phyloP scores from a whole-genome alignment of 139 green algal genomes.

The Chlamydomonas schloesseri region DNA sequence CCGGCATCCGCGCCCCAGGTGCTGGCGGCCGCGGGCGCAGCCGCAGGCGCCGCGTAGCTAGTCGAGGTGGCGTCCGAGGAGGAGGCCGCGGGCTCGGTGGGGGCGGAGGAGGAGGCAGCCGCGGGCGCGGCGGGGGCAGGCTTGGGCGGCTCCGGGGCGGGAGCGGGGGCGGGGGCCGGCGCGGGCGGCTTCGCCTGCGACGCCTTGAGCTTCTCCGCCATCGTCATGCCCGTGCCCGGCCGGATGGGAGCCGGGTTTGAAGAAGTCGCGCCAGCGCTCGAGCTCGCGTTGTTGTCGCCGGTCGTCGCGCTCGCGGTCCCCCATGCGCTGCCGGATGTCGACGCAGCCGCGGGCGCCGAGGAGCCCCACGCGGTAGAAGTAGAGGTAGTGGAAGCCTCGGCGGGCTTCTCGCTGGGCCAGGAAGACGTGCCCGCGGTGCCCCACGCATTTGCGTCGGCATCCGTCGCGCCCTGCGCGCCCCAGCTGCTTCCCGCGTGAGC shows the following conservation, averaged over 20 bases:
- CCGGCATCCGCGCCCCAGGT: constrained; percentile 23
- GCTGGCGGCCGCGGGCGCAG: background rate
- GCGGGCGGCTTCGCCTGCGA: constrained; percentile 35
- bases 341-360: background rate
- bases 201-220: constrained; percentile 40
- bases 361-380: background rate
- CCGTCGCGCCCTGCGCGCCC: background rate
- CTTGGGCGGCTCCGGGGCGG: constrained; percentile 35
- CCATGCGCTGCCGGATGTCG: constrained; percentile 38
- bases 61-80: background rate
- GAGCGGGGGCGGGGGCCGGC: constrained; percentile 18
- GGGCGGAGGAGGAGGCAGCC: background rate
- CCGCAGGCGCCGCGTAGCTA: background rate
- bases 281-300: background rate
- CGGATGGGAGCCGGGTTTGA: constrained; percentile 25
- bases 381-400: constrained; percentile 21
- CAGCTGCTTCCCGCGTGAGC: constrained; percentile 17
- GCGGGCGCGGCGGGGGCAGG: constrained; percentile 14
- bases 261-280: background rate
- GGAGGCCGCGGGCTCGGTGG: background rate
- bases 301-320: background rate
- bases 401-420: constrained; percentile 29
- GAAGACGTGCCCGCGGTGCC: background rate
- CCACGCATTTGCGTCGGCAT: constrained; percentile 15
- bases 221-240: constrained; percentile 34